Evolutionary conservation across 1,284 basidiomycete species (phyloP), one percentile per base, ranked within the genome.

Genomic region (Stygiomarasmius scandens): DNA sequence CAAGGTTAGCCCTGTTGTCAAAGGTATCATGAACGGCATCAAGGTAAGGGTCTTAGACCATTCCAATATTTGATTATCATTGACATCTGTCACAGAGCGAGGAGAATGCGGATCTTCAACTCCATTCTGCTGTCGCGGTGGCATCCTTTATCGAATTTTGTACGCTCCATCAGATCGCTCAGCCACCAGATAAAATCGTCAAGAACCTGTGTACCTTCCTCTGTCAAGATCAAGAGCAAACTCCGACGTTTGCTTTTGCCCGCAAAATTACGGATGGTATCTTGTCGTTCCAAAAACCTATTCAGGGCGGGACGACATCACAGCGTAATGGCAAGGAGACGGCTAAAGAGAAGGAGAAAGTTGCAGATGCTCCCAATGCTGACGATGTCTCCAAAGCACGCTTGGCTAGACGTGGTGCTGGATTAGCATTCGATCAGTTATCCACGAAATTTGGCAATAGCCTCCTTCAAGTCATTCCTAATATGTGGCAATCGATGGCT

Each of bases 191-290:
- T 67, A 99, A 99, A 78, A 95, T 99, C 55, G 87, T 99, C 66
- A 95, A 95, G 77, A 99, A 99, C 69, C 84, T 99, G 3, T 96
- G 95, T 75, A 96, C 95, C 0, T 99, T 99, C 75, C 79, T 99
- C 4, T 99, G 96, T 72, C 92, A 95, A 68, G 97, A 99, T 70
- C 82, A 85, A 12, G 86, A 90, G 25, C 84, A 90, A 56, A 98
- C 96, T 0, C 95, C 96, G 1, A 90, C 96, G 2, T 99, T 98
- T 71, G 80, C 87, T 4, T 82, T 81, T 68, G 77, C 78, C 6
- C 84, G 85, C 55, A 80, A 83, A 52, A 73, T 79, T 10, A 72
- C 76, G 20, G 83, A 89, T 25, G 95, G 92, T 1, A 92, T 99
- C 38, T 75, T 95, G 25, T 92, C 92, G 2, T 87, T 95, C 66